These are phyloP conservation scores for Apiotrichum veenhuisii DNA, from an alignment of 1,284 basidiomycete species.

Conservation along the genomic window DNA sequence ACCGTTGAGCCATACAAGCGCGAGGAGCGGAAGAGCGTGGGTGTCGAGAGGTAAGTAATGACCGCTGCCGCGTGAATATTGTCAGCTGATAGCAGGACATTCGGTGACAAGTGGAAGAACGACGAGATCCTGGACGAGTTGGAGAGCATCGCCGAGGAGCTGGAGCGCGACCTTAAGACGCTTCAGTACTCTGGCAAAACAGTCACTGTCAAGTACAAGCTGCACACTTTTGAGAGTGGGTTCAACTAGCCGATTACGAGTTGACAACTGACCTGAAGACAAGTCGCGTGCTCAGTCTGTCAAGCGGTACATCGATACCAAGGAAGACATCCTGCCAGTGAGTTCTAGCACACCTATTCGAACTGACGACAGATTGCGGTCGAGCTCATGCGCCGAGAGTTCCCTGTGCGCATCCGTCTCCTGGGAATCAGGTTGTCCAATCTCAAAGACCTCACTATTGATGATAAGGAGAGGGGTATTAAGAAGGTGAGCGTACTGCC, in stretches of 20 bases:
- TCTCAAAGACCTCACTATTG: constrained; percentile 64
- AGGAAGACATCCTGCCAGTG: constrained; percentile 73
- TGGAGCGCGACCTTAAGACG: constrained; percentile 69
- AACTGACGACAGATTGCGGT: constrained; percentile 61
- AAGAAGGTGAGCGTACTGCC: constrained; percentile 23
- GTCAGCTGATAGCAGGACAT: constrained; percentile 61
- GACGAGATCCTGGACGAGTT: constrained; percentile 69
- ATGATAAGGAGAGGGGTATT: constrained; percentile 39
- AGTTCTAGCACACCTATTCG: constrained; percentile 25
- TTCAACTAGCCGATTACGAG: not conserved
- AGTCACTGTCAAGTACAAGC: constrained; percentile 50
- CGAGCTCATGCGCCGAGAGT: constrained; percentile 72
- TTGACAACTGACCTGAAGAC: constrained; percentile 52
- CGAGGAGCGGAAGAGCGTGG: constrained; percentile 82
- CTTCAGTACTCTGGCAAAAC: constrained; percentile 50
- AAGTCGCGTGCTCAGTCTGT: constrained; percentile 78
- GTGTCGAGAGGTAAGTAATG: constrained; percentile 70
- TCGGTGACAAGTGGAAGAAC: constrained; percentile 62
- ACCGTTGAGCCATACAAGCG: constrained; percentile 67
- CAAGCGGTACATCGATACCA: constrained; percentile 66
- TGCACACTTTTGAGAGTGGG: constrained; percentile 47
- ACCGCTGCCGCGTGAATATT: not conserved
- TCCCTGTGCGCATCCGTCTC: constrained; percentile 70
- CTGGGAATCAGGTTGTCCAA: constrained; percentile 80
- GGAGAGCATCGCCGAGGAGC: constrained; percentile 69